phyloP scores from a whole-genome alignment of 139 green algal genomes.

The Ettlia oleoabundans region DNA sequence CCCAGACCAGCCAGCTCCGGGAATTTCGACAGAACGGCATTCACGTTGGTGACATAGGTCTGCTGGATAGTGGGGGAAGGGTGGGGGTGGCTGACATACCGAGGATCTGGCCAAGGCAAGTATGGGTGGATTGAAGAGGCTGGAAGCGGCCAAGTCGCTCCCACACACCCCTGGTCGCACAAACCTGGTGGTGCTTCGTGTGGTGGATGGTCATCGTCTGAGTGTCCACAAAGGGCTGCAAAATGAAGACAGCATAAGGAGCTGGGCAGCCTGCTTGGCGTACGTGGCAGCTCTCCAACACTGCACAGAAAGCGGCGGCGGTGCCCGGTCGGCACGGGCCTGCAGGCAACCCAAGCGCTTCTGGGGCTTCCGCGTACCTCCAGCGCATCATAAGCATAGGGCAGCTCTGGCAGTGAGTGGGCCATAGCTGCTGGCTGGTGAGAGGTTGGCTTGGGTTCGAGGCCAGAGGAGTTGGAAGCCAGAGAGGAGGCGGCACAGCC shows the following conservation, averaged over 20 bases:
- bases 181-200: conserved; percentile 90
- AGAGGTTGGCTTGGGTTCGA: background rate
- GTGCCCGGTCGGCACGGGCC: too few relatives aligned
- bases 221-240: conserved; percentile 81
- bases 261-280: background rate
- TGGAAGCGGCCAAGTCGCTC: too few relatives aligned
- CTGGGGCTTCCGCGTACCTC: conserved; percentile 56
- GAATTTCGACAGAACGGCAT: conserved; percentile 91
- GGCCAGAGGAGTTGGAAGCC: too few relatives aligned
- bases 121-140: too few relatives aligned
- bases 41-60: conserved; percentile 75
- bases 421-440: background rate
- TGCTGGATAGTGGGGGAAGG: background rate
- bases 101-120: background rate
- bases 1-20: conserved; percentile 72
- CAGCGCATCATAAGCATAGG: conserved; percentile 63
- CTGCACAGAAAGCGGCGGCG: background rate
- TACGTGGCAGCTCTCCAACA: background rate
- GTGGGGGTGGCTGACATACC: too few relatives aligned
- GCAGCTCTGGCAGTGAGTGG: background rate
- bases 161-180: too few relatives aligned
- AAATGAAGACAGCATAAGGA: background rate
- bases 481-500: background rate
- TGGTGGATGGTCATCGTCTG: conserved; percentile 87
- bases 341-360: background rate